These are phyloP conservation scores for Cryomyces antarcticus DNA, from an alignment of 495 filamentous ascomycete genomes.

Conservation along the genomic window DNA sequence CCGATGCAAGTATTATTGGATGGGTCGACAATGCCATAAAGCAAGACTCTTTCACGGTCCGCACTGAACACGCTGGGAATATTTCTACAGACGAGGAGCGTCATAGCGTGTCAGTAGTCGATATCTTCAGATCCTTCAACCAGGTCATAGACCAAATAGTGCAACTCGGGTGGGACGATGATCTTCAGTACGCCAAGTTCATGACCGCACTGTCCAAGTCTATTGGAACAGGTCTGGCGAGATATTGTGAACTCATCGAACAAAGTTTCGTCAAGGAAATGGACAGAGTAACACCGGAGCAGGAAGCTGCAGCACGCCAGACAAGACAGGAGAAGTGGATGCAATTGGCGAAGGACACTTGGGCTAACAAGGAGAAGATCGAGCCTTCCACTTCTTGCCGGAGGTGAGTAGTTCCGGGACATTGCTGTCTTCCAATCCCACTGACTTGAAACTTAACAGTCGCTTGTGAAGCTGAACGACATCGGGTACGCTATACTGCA, in stretches of 20 bases:
- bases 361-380: constrained; percentile 79
- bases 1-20: constrained; percentile 55
- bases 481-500: constrained; percentile 82
- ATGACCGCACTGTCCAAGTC: constrained; percentile 90
- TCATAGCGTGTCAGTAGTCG: constrained; percentile 81
- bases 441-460: constrained; percentile 30
- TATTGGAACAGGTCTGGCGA: constrained; percentile 60
- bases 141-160: constrained; percentile 73
- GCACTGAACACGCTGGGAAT: constrained; percentile 34
- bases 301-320: constrained; percentile 55
- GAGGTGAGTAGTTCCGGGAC: constrained; percentile 39
- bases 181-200: constrained; percentile 83
- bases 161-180: constrained; percentile 76
- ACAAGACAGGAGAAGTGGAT: constrained; percentile 81
- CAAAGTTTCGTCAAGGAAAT: constrained; percentile 76
- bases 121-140: constrained; percentile 86
- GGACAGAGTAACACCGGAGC: constrained; percentile 74
- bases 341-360: constrained; percentile 86
- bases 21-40: constrained; percentile 82
- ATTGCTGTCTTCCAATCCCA: background rate
- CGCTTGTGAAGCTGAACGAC: constrained; percentile 94
- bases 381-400: constrained; percentile 97
- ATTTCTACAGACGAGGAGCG: constrained; percentile 61
- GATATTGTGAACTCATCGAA: constrained; percentile 85
- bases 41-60: constrained; percentile 63